Evolutionary conservation across 768 basidiomycete species (phyloP), one percentile per base, ranked within the genome.

Genomic region (Collybia sp.): DNA sequence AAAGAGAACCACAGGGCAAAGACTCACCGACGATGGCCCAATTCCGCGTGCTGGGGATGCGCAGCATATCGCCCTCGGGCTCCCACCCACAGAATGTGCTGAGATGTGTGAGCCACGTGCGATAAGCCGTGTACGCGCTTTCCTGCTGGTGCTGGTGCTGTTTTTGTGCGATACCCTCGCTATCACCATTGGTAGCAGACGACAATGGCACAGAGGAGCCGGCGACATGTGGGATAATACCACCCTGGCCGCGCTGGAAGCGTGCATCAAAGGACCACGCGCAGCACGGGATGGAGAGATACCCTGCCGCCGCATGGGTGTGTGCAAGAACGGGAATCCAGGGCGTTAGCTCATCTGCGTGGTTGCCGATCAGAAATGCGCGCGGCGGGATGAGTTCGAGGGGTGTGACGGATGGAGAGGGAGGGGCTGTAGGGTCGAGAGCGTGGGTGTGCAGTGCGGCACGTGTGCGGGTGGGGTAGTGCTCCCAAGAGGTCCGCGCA

Each of bases 301-400:
- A 88, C 4, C 87, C 88, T 0, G 81, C 77, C 0, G 82, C 78
- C 3, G 59, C 55, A 30, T 74, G 66, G 12, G 84, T 52, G 1
- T 85, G 82, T 0, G 93, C 78, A 5, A 96, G 67, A 1, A 96
- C 75, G 0, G 95, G 91, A 0, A 93, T 62, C 94, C 94, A 98
- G 0, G 95, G 95, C 17, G 94, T 94, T 13, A 98, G 72, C 55
- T 98, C 95, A 66, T 98, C 95, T 0, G 94, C 88, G 62, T 98
- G 95, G 66, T 97, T 97, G 8, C 89, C 93, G 42, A 98, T 87
- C 47, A 98, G 65, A 66, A 96, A 98, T 2, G 72, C 65, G 1
- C 73, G 80, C 0, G 69, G 67, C 25, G 25, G 25, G 8, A 25
- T 25, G 25, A 25, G 25, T 8, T 25, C 25, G 15, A 55, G 61